Percentiles rank a stretch among this genome's conserved stretches.
These are phyloP conservation scores for Capsicum chinense DNA, from an alignment of 257 asterid genomes.

Conservation along the genomic window DNA sequence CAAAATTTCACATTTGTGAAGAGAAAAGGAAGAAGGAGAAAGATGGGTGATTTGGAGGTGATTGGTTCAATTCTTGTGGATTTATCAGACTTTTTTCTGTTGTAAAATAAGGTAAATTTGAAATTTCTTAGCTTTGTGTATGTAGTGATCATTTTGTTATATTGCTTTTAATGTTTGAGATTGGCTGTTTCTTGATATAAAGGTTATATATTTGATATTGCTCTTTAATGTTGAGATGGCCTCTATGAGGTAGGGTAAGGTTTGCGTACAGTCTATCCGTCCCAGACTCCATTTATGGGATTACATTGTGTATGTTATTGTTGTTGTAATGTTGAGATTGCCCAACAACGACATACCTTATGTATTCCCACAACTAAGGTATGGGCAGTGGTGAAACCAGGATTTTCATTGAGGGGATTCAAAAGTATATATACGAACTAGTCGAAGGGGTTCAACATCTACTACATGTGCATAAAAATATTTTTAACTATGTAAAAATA, in stretches of 20 bases:
- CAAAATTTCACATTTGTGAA: not conserved
- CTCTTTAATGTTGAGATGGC: not conserved
- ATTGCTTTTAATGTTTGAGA: not conserved
- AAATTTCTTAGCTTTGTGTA: not conserved
- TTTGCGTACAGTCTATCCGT: too few relatives aligned
- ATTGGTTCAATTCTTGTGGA: conserved; percentile 9
- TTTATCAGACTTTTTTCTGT: not conserved
- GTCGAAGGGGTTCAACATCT: too few relatives aligned
- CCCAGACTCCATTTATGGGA: too few relatives aligned
- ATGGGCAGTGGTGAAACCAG: not conserved
- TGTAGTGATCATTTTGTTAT: not conserved
- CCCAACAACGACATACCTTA: not conserved
- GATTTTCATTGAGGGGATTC: too few relatives aligned
- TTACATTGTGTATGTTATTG: too few relatives aligned
- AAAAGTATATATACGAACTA: too few relatives aligned
- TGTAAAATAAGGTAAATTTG: conserved; percentile 4
- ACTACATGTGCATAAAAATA: too few relatives aligned
- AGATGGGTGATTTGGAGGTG: not conserved
- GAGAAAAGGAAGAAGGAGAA: not conserved
- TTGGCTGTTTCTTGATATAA: not conserved
- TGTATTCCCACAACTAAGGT: not conserved
- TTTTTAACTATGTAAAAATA: too few relatives aligned
- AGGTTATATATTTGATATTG: not conserved
- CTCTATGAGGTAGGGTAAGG: too few relatives aligned
- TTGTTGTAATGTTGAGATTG: too few relatives aligned